Percentiles rank a stretch among this genome's conserved stretches.
phyloP scores from a whole-genome alignment of 2,329 filamentous ascomycete species.

The Scleromitrula shiraiana region DNA sequence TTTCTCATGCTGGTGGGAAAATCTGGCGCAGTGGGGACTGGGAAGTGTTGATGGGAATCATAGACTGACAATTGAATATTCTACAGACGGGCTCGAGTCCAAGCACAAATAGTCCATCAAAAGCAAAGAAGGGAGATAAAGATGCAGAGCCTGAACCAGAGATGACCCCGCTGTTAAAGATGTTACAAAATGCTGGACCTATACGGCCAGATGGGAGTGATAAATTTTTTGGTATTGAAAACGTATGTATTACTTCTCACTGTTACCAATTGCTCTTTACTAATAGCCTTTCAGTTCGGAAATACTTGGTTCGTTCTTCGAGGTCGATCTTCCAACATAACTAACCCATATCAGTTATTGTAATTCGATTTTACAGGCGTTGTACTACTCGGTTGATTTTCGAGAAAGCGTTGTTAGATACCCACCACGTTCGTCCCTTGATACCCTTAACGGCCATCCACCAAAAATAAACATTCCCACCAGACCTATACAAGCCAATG shows the following conservation, averaged over 20 bases:
- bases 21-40: not conserved
- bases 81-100: constrained; percentile 19
- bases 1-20: not conserved
- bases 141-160: constrained; percentile 37
- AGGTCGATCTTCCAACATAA: not conserved
- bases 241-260: constrained; percentile 54
- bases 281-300: constrained; percentile 61
- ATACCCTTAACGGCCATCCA: constrained; percentile 55
- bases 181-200: constrained; percentile 74
- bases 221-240: constrained; percentile 97
- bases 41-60: not conserved
- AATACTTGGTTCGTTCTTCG: constrained; percentile 75
- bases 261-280: constrained; percentile 8
- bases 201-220: constrained; percentile 83
- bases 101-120: constrained; percentile 14
- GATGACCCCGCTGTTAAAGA: constrained; percentile 58
- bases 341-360: constrained; percentile 63
- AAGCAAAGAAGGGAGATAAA: constrained; percentile 28
- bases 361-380: constrained; percentile 95
- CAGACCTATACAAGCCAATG: constrained; percentile 38
- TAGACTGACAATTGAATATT: constrained; percentile 14
- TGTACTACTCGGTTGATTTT: constrained; percentile 93
- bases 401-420: constrained; percentile 92
- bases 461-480: constrained; percentile 53
- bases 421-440: constrained; percentile 62